phyloP scores from a whole-genome alignment of 1,139 yeast genomes.

The Suhomyces wounanorum region DNA sequence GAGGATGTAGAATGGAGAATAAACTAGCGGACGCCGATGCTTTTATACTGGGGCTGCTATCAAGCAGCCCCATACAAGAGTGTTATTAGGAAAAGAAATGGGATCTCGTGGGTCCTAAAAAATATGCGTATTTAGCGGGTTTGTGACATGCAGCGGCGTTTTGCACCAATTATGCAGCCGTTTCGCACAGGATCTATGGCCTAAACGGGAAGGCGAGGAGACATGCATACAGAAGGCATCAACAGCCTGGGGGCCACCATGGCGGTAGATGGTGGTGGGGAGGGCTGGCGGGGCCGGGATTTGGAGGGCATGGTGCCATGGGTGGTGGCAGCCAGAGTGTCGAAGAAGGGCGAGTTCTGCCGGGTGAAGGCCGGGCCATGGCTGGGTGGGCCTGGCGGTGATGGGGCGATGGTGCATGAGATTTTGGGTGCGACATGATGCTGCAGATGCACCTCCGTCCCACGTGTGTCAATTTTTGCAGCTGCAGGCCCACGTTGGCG shows the following conservation, averaged over 20 bases:
- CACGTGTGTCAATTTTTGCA: constrained; percentile 13
- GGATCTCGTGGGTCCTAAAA: constrained; percentile 13
- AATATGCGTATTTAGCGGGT: constrained; percentile 3
- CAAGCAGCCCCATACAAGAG: neutral
- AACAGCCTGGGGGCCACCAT: too few relatives aligned
- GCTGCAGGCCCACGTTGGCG: constrained; percentile 15
- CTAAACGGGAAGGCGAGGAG: neutral
- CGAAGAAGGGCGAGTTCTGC: too few relatives aligned
- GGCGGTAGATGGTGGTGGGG: neutral
- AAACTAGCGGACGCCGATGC: neutral
- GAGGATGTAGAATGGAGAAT: neutral
- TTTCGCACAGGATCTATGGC: constrained; percentile 2
- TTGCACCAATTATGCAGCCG: constrained; percentile 5
- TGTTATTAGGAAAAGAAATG: constrained; percentile 12
- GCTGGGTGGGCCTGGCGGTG: neutral
- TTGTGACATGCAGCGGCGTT: constrained; percentile 7
- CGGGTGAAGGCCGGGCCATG: too few relatives aligned
- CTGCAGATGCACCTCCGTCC: neutral
- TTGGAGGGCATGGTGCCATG: too few relatives aligned
- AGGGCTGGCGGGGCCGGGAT: neutral
- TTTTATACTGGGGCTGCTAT: constrained; percentile 5
- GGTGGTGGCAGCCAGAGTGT: too few relatives aligned
- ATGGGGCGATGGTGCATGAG: constrained; percentile 1
- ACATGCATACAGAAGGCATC: too few relatives aligned
- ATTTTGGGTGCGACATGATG: constrained; percentile 3